These are phyloP conservation scores for Ligustrum vulgare DNA, from an alignment of 257 asterid genomes.

Conservation along the genomic window DNA sequence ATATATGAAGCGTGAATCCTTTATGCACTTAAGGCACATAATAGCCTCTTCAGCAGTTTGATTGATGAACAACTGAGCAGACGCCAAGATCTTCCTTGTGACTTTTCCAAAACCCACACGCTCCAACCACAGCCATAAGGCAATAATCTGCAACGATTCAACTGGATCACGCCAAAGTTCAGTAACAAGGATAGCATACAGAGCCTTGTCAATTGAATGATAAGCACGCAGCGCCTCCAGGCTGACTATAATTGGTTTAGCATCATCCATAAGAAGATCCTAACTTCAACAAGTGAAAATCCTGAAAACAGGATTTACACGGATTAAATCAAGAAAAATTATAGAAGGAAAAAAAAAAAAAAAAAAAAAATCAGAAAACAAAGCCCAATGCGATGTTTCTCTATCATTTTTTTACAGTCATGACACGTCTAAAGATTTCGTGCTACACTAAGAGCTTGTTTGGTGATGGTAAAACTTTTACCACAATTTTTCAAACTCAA, in stretches of 20 bases:
- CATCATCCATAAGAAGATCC: constrained; percentile 36
- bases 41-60: constrained; percentile 59
- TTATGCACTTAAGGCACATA: constrained; percentile 41
- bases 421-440: neutral
- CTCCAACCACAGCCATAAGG: constrained; percentile 67
- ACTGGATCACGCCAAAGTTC: constrained; percentile 51
- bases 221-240: constrained; percentile 31
- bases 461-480: no score
- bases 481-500: no score
- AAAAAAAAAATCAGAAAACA: constrained; percentile 6
- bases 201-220: constrained; percentile 45
- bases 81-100: constrained; percentile 33
- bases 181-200: constrained; percentile 49
- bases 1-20: neutral
- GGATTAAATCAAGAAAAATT: neutral
- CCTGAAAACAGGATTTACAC: constrained; percentile 36
- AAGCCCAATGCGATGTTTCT: constrained; percentile 3
- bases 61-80: constrained; percentile 32
- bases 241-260: constrained; percentile 14
- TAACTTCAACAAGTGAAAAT: constrained; percentile 12
- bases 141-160: constrained; percentile 52
- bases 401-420: neutral
- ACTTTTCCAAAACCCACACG: constrained; percentile 26
- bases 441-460: no score
- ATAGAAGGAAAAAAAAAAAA: neutral